Conservation (phyloP, 352 stramenopile genomes). For the Phytopythium helicoides region DNA sequence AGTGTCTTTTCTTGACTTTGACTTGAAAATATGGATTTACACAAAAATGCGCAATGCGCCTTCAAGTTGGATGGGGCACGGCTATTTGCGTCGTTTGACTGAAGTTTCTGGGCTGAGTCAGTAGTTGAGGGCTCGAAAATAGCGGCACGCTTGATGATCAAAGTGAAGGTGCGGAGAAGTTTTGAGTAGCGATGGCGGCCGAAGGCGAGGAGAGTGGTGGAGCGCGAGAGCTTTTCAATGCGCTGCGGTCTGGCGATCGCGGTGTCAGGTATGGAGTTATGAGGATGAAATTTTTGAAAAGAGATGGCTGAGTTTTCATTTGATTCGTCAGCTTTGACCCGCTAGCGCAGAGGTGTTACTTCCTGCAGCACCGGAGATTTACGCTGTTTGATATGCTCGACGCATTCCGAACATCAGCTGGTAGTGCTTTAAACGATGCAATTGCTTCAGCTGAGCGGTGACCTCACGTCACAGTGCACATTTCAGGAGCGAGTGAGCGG, state of each 20-base stretch:
- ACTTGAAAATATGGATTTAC: too few species aligned
- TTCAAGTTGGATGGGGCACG: too few species aligned
- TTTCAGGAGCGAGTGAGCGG: conserved; percentile 33
- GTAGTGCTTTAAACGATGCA: conserved; percentile 6
- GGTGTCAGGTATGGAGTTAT: conserved; percentile 40
- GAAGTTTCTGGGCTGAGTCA: too few species aligned
- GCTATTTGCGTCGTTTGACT: too few species aligned
- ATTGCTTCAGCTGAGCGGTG: not conserved
- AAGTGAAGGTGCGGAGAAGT: too few species aligned
- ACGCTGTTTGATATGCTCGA: conserved; percentile 67
- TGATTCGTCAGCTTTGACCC: conserved; percentile 30
- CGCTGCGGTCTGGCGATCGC: conserved; percentile 42
- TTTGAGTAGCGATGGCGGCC: conserved; percentile 12
- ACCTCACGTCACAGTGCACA: not conserved
- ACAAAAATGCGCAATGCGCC: conserved; percentile 13
- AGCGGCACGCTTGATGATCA: too few species aligned
- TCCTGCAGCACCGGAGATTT: conserved; percentile 57
- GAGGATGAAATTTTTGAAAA: not conserved
- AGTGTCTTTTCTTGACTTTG: too few species aligned
- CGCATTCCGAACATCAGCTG: conserved; percentile 54
- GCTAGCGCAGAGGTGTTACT: conserved; percentile 50
- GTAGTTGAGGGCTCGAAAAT: too few species aligned
- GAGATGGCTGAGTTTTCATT: not conserved
- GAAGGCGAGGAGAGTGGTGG: conserved; percentile 29
- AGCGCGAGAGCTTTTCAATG: conserved; percentile 48